Base-by-base conservation (phyloP, 2,329 filamentous ascomycete species). In the Exophiala mesophila region DNA sequence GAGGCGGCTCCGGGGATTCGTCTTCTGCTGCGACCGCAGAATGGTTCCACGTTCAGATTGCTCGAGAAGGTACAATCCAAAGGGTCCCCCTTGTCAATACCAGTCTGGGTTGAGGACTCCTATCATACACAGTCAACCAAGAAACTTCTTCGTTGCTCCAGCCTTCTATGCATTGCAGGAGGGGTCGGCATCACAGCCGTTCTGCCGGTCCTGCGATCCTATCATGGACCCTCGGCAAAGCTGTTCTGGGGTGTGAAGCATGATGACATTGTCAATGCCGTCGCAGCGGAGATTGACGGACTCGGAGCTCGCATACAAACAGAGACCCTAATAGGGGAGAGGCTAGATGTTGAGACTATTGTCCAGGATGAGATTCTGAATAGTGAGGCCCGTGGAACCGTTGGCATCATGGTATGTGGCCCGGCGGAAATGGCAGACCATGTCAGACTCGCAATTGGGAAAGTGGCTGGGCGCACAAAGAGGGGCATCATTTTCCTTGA, bases 151-250 rank as follows among this genome's bases (percentile, higher is more conserved):
- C 6, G 29, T 4, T 39, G 41, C 36, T 23, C 62, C 59, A 4
- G 60, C 56, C 5, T 49, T 64, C 8, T 42, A 64, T 2, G 29
- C 7, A 54, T 65, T 19, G 61, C 62, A 4, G 62, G 62, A 0
- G 62, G 62, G 2, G 62, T 65, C 30, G 62, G 62, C 2, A 64
- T 64, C 36, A 64, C 62, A 2, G 13, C 16, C 29, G 29, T 17
- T 13, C 29, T 32, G 6, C 29, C 29, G 7, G 15, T 17, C 15
- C 6, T 32, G 6, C 29, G 16, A 15, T 6, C 10, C 13, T 15
- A 32, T 15, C 16, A 7, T 32, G 29, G 29, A 7, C 13, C 29
- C 7, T 7, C 6, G 6, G 29, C 29, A 32, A n/a, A 13, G 15
- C 29, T 32, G 7, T 32, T 8, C 13, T 32, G 29, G 29, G 29